These are phyloP conservation scores for Alternaria panax DNA, from an alignment of 2,329 filamentous ascomycete genomes.

Conservation along the genomic window DNA sequence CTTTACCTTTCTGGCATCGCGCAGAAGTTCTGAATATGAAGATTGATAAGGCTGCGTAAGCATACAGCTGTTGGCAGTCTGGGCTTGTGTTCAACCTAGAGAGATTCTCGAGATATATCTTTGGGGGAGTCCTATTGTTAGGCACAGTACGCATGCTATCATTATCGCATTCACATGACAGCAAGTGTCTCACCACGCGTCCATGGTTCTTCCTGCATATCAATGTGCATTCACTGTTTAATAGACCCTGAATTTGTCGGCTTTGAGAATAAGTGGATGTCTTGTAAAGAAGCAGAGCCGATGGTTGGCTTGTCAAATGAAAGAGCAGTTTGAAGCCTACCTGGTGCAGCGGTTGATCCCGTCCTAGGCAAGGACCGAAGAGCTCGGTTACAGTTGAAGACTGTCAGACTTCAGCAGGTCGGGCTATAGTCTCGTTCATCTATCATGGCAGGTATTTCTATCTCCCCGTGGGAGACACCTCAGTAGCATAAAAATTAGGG, in stretches of 20 bases:
- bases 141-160: neutral
- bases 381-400: neutral
- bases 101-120: neutral
- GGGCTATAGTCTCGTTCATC: neutral
- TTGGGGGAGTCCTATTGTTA: neutral
- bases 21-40: neutral
- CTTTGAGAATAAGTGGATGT: neutral
- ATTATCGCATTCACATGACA: neutral
- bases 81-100: neutral
- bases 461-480: constrained; percentile 3
- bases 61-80: neutral
- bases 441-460: constrained; percentile 2
- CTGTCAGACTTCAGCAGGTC: neutral
- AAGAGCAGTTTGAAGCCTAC: neutral
- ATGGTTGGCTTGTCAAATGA: neutral
- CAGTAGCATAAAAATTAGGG: neutral
- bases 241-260: neutral
- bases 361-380: neutral
- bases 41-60: neutral
- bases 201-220: neutral
- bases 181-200: neutral
- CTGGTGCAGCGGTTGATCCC: neutral
- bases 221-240: neutral
- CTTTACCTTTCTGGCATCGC: neutral
- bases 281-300: neutral